Evolutionary conservation across 495 filamentous ascomycete species (phyloP), one percentile per base, ranked within the genome.

Genomic region (Penicillium malachiteum): DNA sequence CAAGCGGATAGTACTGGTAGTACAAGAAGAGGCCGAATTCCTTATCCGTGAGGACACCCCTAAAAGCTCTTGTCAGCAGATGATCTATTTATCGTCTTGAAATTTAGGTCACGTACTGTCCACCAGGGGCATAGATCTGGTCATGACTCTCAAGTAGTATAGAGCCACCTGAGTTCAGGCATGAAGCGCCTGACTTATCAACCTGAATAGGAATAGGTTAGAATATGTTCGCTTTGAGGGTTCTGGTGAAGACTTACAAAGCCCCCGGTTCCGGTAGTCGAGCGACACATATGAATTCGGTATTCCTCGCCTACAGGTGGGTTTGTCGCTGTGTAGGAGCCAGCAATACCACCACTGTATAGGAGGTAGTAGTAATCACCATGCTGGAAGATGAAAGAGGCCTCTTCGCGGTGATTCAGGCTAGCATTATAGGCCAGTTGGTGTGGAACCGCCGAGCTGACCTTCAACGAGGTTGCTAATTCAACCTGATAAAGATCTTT

Each of bases 71-170:
- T 39, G 52, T 49, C 43, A 32, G 30, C 14, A 48, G 3, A 30
- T 31, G 30, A 30, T n/a, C 5, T 0, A 18, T 7, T 11, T 34
- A 1, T 33, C 2, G 13, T 14, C n/a, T 13, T 2, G 11, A 12
- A 3, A 12, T 16, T n/a, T 31, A 49, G 17, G 26, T 2, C 11
- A 68, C 65, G 50, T 59, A 71, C 77, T 87, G 85, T 16, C 88
- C 88, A 35, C 88, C 88, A 6, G 88, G 87, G 3, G 79, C 88
- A 62, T 89, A 92, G 5, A 87, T 79, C 51, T 76, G 78, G 5
- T 71, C 84, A 52, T 89, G 84, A 12, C 74, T 80, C n/a, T 75
- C 74, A 0, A 90, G 74, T 4, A 90, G 75, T 1, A 81, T 75
- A 0, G 82, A 86, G 0, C 88, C 88, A 10, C 88, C 88, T 17